Conservation (phyloP, 495 filamentous ascomycete species). For the Pyrenopolyporus hunteri region DNA sequence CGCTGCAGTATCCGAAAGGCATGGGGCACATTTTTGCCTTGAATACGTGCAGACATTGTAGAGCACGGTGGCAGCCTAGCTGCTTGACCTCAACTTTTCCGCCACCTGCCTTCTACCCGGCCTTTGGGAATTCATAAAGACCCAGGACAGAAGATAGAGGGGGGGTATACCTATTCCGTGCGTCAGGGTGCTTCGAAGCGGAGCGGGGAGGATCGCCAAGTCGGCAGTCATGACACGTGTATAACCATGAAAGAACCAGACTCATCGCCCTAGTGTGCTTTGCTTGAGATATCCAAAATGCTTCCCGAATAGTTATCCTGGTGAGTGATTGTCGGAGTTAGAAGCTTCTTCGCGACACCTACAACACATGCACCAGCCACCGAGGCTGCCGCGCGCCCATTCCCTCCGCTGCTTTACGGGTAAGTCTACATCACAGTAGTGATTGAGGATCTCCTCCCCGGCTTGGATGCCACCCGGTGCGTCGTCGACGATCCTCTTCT, state of each 20-base stretch:
- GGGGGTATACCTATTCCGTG: constrained; percentile 1
- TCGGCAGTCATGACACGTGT: constrained; percentile 36
- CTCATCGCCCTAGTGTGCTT: constrained; percentile 13
- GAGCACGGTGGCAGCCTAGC: neutral
- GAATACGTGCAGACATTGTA: neutral
- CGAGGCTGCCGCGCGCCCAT: constrained; percentile 84
- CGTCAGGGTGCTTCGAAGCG: constrained; percentile 16
- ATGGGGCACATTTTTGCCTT: neutral
- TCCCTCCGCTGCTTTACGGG: constrained; percentile 80
- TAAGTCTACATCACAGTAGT: constrained; percentile 90
- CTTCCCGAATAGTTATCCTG: constrained; percentile 20
- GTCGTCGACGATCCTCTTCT: constrained; percentile 48
- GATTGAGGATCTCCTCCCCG: constrained; percentile 85
- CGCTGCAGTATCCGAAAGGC: constrained; percentile 7
- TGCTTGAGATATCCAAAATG: constrained; percentile 1
- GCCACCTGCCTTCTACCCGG: neutral
- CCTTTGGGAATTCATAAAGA: neutral
- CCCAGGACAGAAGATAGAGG: neutral
- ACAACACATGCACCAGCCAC: constrained; percentile 81
- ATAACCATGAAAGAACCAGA: constrained; percentile 37
- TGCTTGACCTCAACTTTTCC: constrained; percentile 2
- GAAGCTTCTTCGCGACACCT: constrained; percentile 67
- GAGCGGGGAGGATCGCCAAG: constrained; percentile 8
- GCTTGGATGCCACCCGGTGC: constrained; percentile 64
- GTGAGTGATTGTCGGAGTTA: constrained; percentile 25